These are phyloP conservation scores for Neocucurbitaria cava DNA, from an alignment of 2,329 filamentous ascomycete species.

Conservation along the genomic window DNA sequence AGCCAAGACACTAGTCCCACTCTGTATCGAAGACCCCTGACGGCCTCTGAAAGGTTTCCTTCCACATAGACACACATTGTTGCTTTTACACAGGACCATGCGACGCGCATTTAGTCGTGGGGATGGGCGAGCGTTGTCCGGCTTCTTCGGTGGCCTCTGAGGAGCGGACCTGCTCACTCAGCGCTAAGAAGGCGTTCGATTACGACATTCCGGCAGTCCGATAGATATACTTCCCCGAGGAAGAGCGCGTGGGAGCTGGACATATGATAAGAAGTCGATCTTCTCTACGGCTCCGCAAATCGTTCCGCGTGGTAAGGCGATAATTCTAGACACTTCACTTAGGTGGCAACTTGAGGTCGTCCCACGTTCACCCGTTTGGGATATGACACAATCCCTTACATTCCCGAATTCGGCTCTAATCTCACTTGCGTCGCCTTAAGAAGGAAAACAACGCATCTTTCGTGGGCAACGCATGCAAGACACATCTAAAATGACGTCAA, in stretches of 20 bases:
- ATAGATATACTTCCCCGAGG: background rate
- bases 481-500: conserved; percentile 33
- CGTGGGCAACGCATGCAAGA: conserved; percentile 18
- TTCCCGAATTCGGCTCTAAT: conserved; percentile 10
- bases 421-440: conserved; percentile 11
- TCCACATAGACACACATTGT: background rate
- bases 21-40: background rate
- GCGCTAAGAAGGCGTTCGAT: background rate
- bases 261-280: no score
- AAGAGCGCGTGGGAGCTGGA: background rate
- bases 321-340: no score
- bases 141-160: background rate
- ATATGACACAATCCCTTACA: conserved; percentile 4
- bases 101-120: background rate
- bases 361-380: background rate
- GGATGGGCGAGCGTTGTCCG: no score
- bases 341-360: no score
- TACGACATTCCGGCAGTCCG: no score
- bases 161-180: background rate
- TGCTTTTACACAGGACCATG: background rate
- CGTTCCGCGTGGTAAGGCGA: no score
- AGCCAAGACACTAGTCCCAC: background rate
- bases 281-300: no score
- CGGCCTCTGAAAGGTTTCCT: background rate
- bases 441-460: conserved; percentile 13